phyloP scores from a whole-genome alignment of 768 basidiomycete genomes.

The Phaeotremella skinneri region DNA sequence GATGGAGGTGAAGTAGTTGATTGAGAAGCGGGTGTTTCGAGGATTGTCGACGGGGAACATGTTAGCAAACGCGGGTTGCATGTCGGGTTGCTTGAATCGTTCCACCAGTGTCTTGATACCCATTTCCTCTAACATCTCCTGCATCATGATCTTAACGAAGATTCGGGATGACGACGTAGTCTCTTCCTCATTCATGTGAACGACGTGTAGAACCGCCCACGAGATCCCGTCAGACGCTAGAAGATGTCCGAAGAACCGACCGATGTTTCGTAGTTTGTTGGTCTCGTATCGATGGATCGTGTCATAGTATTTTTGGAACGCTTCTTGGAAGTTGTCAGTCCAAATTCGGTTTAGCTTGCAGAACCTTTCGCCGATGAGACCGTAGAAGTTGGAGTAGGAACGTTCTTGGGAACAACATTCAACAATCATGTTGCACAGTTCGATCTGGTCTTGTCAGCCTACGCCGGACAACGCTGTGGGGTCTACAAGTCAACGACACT shows the following conservation, averaged over 20 bases:
- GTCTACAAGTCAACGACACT: slow-evolving; percentile 18
- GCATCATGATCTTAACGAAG: slow-evolving; percentile 94
- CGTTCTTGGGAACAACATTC: slow-evolving; percentile 99
- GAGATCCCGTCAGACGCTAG: slow-evolving; percentile 81
- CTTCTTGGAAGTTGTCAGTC: slow-evolving; percentile 82
- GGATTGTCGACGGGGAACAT: slow-evolving; percentile 98
- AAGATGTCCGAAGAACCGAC: slow-evolving; percentile 92
- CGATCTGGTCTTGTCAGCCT: slow-evolving; percentile 61
- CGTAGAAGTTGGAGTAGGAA: slow-evolving; percentile 96
- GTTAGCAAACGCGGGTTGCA: slow-evolving; percentile 65
- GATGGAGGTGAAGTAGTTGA: slow-evolving; percentile 97
- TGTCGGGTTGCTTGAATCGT: slow-evolving; percentile 82
- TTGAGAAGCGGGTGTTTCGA: slow-evolving; percentile 84
- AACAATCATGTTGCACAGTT: slow-evolving; percentile 96
- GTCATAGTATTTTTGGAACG: slow-evolving; percentile 84
- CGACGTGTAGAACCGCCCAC: slow-evolving; percentile 77
- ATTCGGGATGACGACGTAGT: slow-evolving; percentile 95
- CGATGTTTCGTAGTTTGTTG: slow-evolving; percentile 94
- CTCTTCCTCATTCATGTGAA: slow-evolving; percentile 96
- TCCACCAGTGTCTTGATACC: slow-evolving; percentile 82
- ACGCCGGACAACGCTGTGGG: not conserved
- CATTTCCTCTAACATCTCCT: slow-evolving; percentile 91
- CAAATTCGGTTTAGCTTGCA: slow-evolving; percentile 93
- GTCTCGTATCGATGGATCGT: slow-evolving; percentile 99
- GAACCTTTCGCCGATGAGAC: slow-evolving; percentile 92